Percentiles rank a stretch among this genome's conserved stretches.
Conservation (phyloP, 2,329 filamentous ascomycete genomes). For the Exophiala spinifera region DNA sequence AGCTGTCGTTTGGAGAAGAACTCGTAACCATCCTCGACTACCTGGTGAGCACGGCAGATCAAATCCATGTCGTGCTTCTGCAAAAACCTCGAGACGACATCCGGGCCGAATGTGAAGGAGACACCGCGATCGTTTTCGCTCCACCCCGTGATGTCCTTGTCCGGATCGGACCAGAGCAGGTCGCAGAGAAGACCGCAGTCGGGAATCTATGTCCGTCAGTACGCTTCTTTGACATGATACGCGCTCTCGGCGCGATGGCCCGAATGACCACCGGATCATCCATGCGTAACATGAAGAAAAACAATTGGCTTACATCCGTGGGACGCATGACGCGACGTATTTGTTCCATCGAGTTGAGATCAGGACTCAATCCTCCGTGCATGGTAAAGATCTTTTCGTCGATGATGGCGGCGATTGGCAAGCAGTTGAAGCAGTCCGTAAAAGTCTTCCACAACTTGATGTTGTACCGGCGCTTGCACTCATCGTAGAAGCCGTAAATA, state of each 20-base stretch:
- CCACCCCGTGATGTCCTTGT: constrained; percentile 99
- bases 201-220: constrained; percentile 67
- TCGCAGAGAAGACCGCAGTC: constrained; percentile 97
- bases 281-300: neutral
- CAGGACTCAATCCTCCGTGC: constrained; percentile 95
- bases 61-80: constrained; percentile 99
- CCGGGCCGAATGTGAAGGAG: constrained; percentile 95
- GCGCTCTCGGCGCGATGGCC: neutral
- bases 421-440: constrained; percentile 98
- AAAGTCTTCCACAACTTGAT: constrained; percentile 99
- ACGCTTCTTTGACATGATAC: neutral
- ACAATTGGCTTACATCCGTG: constrained; percentile 79
- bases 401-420: constrained; percentile 97
- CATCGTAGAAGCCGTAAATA: constrained; percentile 99
- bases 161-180: constrained; percentile 96
- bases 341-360: constrained; percentile 99
- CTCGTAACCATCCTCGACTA: constrained; percentile 98
- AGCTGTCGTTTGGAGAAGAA: constrained; percentile 99
- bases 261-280: neutral
- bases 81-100: constrained; percentile 94
- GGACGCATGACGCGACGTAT: constrained; percentile 98
- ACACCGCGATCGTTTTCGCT: constrained; percentile 98
- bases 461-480: constrained; percentile 98
- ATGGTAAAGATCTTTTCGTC: constrained; percentile 99
- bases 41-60: constrained; percentile 97